Evolutionary conservation across 2,329 filamentous ascomycete genomes (phyloP), one percentile per base, ranked within the genome.

Genomic region (Amauroascus verrucosus): DNA sequence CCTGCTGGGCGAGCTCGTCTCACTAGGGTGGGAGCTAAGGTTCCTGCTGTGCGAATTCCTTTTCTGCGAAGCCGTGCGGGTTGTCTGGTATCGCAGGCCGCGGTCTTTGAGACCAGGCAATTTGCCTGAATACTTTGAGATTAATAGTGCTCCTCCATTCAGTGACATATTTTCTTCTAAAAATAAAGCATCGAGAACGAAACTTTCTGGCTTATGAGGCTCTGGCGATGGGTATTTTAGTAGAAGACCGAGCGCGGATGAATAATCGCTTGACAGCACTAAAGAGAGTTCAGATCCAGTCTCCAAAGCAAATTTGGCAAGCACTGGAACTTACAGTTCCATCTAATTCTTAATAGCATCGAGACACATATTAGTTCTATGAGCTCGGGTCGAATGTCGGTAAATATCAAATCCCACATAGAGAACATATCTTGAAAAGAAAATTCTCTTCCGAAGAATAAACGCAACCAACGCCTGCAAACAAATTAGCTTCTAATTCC

Each of bases 371-470:
- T 83, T 53, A 93, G 77, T 64, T 97, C 88, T 60, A 97, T 82
- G 30, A 97, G 73, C 48, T 89, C 82, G 26, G 95, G 71, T 0
- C 80, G 78, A 6, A 91, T 79, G 62, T 95, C 82, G 1, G 90
- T 86, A 65, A 98, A 94, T 1, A 98, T 75, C 6, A 84, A 79
- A 70, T 98, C 93, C 93, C 93, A 98, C 53, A 98, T 78, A 20
- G 81, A 74, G 35, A 98, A 78, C 38, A 90, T 78, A 57, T 95
- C 82, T 51, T 90, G 82, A 57, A 97, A 94, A 0, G 88, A 82
- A 61, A 96, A 97, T 67, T 98, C 93, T 59, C 93, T 81, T 47
- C 91, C 90, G 64, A 97, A 97, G 0, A 98, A 72, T 0, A 98
- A 79, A 26, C 93, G 82, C 54, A 97, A 86, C 93, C 93, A 98